Evolutionary conservation across 208 protist genomes (phyloP), one percentile per base, ranked within the genome.

Genomic region (Endotrypanum monterogeii): DNA sequence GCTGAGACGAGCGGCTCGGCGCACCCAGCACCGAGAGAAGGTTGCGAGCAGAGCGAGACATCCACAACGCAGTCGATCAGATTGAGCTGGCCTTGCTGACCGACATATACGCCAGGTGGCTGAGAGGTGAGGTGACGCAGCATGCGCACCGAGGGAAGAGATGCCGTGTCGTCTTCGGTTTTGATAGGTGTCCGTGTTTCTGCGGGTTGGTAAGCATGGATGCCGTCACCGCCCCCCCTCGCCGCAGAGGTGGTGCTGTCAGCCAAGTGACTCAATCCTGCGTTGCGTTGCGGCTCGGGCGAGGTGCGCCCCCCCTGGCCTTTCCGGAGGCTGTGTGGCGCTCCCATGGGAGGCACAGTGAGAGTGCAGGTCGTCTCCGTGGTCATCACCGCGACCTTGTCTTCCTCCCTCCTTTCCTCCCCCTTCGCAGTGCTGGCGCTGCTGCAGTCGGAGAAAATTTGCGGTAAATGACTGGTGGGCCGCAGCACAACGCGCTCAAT

Each of bases 21-120:
- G 60, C 8, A n/a, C 25, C 60, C 20, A 25, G 2, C 28, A 30
- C 41, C 25, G 62, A 54, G 73, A 32, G 8, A 35, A 37, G 23
- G 55, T 66, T 61, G 39, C 50, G 65, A 16, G 39, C 39, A 39
- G 32, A 74, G 61, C 3, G 75, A 74, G 32, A 28, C 54, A 37
- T 80, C 76, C 18, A 80, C 37, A 35, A 80, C 12, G 41, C 76
- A 75, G 69, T 80, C 76, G 23, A 35, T 54, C 18, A 80, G 46
- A 54, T 25, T 70, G 54, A 80, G 20, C 32, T 72, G 69, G 35
- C 76, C 76, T 51, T 80, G 76, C 76, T 80, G 68, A 35, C 30
- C 71, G n/a, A 80, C 62, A 28, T 80, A 46, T 7, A 80, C 48
- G n/a, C 54, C 69, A 8, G 76, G 68, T 12, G 50, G 50, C 52